Conservation (phyloP, 2,329 filamentous ascomycete genomes). For the Colletotrichum sp. region DNA sequence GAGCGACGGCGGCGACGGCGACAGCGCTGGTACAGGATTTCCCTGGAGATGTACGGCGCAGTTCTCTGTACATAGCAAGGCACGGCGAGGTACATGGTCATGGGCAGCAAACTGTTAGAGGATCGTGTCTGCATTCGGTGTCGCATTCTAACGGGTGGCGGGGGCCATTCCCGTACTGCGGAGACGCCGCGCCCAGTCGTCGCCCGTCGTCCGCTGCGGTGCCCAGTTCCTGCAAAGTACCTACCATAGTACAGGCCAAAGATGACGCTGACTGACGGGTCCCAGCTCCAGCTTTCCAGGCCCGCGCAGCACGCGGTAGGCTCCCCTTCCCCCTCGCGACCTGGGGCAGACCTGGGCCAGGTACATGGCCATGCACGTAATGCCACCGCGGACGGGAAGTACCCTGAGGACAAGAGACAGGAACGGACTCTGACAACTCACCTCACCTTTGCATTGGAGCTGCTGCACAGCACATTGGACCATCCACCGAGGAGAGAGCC, state of each 20-base stretch:
- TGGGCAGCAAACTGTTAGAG: not conserved
- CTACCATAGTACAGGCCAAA: not conserved
- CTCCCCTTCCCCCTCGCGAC: not conserved
- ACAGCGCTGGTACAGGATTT: not conserved
- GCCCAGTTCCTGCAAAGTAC: not conserved
- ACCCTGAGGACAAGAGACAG: not conserved
- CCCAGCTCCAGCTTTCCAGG: slow-evolving; percentile 6
- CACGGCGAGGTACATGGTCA: not conserved
- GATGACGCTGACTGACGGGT: slow-evolving; percentile 19
- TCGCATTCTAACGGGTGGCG: slow-evolving; percentile 11
- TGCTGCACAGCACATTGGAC: not conserved
- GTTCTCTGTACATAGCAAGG: not conserved
- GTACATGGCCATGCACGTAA: not conserved
- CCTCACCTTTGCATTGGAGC: not conserved
- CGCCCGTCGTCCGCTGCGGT: not conserved
- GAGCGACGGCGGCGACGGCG: not conserved
- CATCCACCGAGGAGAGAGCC: not conserved
- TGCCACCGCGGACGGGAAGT: not conserved
- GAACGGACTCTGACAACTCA: not conserved
- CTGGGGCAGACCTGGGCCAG: not conserved
- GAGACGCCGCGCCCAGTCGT: not conserved
- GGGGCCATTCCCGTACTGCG: slow-evolving; percentile 3
- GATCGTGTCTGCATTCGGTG: not conserved
- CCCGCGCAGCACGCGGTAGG: not conserved
- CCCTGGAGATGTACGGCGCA: not conserved